A percentile compares a stretch with the other conserved stretches of the same genome.
phyloP scores from a whole-genome alignment of 1,139 yeast species.

The Lipomyces yarrowii region DNA sequence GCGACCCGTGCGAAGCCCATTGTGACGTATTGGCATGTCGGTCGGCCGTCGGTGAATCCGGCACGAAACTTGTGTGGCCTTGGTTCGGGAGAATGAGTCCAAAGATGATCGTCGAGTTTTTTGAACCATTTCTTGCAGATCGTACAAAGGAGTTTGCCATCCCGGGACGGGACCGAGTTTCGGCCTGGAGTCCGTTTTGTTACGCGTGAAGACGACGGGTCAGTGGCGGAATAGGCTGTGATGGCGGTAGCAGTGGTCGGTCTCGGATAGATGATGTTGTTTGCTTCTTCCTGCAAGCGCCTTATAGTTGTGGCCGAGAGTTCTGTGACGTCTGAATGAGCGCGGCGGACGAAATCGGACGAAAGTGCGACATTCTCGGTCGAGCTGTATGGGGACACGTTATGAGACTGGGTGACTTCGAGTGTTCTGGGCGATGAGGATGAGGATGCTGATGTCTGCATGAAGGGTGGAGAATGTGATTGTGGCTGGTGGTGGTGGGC shows the following conservation, averaged over 20 bases:
- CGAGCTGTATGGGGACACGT: background rate
- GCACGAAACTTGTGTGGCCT: conserved; percentile 30
- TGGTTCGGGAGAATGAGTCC: conserved; percentile 28
- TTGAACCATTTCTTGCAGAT: conserved; percentile 26
- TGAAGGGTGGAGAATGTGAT: background rate
- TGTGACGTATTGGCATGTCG: conserved; percentile 23
- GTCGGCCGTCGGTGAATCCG: conserved; percentile 18
- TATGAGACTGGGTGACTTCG: conserved; percentile 1
- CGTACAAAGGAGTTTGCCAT: conserved; percentile 22
- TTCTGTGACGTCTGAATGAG: conserved; percentile 17
- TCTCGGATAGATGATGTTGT: background rate
- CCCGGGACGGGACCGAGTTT: background rate
- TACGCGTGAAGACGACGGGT: background rate
- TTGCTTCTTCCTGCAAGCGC: background rate
- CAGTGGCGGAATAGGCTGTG: background rate
- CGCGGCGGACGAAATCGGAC: conserved; percentile 8
- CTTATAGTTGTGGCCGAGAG: conserved; percentile 1
- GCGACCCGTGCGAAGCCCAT: conserved; percentile 30
- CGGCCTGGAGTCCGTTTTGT: background rate
- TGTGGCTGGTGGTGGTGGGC: conserved; percentile 2
- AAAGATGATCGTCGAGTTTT: conserved; percentile 26
- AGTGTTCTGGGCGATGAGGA: conserved; percentile 6
- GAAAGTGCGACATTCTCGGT: background rate
- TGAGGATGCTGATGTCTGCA: conserved; percentile 7
- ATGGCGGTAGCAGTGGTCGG: background rate